Base-by-base conservation (phyloP, 495 filamentous ascomycete genomes). In the Haplographium delicatum region DNA sequence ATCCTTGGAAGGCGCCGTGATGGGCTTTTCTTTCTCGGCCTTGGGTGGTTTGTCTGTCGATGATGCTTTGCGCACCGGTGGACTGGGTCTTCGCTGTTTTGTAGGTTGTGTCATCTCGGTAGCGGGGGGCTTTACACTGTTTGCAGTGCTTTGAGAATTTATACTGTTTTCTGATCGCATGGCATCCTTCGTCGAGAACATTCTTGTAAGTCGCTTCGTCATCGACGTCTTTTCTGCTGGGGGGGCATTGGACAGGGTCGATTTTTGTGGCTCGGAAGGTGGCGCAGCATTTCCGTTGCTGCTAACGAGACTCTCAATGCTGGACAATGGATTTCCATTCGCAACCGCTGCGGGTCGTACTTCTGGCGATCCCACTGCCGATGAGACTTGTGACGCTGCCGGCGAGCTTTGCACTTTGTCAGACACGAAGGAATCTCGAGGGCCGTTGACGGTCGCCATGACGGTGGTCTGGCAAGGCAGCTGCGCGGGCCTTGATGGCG, bases 191-290 rank as follows among this genome's bases (percentile, higher is more conserved):
- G 58, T 58, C 25, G 74, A 71, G 65, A 83, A 83, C 76, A 83
- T 83, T 55, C 80, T 75, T 43, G 77, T 76, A 30, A 83, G 53
- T 30, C 80, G 78, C 57, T 74, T 62, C 35, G 76, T 76, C 71
- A 82, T 78, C 23, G 72, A 78, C 3, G 74, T 67, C 62, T 66
- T 79, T 35, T 72, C 61, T 6, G 39, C 15, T 44, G 46, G 19
- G 2, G 34, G 38, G 28, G 57, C 50, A n/a, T n/a, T n/a, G n/a
- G n/a, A n/a, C 25, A 16, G 33, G 26, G 42, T 39, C 2, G 44
- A 71, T 68, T 33, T 66, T 50, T 54, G 67, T 33, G 55, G 53
- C 33, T 62, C 45, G 31, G 56, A 16, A 3, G 34, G 47, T 51
- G 64, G 57, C 37, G 58, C 56, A 54, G 55, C 53, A 38, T 43